Conservation (phyloP, 2,329 filamentous ascomycete genomes). For the Calonectria pteridis region DNA sequence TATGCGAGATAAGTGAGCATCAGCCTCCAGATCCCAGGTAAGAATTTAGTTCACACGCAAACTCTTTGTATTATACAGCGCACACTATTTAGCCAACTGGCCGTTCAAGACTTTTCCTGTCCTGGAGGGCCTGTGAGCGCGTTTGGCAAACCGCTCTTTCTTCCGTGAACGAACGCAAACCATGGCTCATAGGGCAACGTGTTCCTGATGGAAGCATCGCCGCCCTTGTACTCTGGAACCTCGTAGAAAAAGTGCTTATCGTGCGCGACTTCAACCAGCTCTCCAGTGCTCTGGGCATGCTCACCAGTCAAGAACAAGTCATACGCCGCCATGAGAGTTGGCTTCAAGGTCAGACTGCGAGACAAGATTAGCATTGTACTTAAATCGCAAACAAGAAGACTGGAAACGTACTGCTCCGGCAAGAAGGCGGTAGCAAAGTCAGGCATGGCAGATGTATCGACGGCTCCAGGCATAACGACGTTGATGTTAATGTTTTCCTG, state of each 20-base stretch:
- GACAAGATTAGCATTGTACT: neutral
- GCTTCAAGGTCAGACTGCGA: constrained; percentile 1
- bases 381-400: too few relatives aligned
- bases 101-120: neutral
- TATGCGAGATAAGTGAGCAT: neutral
- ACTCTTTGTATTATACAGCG: neutral
- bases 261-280: constrained; percentile 17
- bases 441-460: constrained; percentile 20
- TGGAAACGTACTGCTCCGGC: constrained; percentile 9
- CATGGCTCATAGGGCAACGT: constrained; percentile 16
- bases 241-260: constrained; percentile 25
- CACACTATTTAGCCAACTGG: neutral
- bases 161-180: constrained; percentile 13
- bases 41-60: neutral
- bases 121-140: constrained; percentile 13
- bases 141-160: neutral
- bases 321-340: constrained; percentile 14
- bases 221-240: constrained; percentile 18
- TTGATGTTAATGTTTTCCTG: constrained; percentile 19
- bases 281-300: neutral
- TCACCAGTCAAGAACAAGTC: constrained; percentile 3
- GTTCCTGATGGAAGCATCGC: constrained; percentile 14
- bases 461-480: constrained; percentile 19
- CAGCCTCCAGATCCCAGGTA: neutral
- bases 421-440: constrained; percentile 12